Evolutionary conservation across 257 asterid species (phyloP), one percentile per base, ranked within the genome.

Genomic region (Datura wrightii): DNA sequence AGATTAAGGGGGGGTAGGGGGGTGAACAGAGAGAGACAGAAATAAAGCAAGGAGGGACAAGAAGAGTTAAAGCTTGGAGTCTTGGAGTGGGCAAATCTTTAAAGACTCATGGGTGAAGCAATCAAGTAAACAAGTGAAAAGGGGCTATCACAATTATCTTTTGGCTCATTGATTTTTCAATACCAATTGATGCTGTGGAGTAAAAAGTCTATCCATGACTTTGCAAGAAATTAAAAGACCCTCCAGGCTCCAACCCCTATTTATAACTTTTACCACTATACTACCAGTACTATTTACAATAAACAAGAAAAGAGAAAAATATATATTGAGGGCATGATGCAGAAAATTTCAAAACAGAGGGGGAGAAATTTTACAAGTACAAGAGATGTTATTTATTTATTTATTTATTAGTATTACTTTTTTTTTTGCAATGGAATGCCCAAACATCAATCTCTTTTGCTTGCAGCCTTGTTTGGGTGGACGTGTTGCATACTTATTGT

Each of bases 31-130:
- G 59, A 80, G 39, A 63, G 79, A 86, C 54, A 76, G 65, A 50
- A 31, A 36, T 60, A 55, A 63, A 53, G 80, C 14, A 78, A 46
- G 59, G 36, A 69, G 52, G 62, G 52, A 65, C 80, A 60, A 71
- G 71, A 50, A 41, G 85, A 81, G 79, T 89, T 84, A 89, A 85
- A 85, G 89, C 89, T 87, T 89, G 89, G 94, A 91, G 94, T 88
- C 90, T 88, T 85, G 87, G 92, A 90, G 92, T 90, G 94, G 92
- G 87, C 88, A 89, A 74, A 86, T 89, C 91, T 85, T 90, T 90
- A 88, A 91, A 84, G 87, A 76, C 84, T 82, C 83, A 83, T 84
- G 63, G 79, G 79, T 83, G 87, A 88, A 82, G 88, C 83, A 82
- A 87, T 88, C 87, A 71, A 86, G 87, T 86, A 58, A 78, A 53